Conservation (phyloP, 495 filamentous ascomycete genomes). For the Clohesyomyces aquaticus region DNA sequence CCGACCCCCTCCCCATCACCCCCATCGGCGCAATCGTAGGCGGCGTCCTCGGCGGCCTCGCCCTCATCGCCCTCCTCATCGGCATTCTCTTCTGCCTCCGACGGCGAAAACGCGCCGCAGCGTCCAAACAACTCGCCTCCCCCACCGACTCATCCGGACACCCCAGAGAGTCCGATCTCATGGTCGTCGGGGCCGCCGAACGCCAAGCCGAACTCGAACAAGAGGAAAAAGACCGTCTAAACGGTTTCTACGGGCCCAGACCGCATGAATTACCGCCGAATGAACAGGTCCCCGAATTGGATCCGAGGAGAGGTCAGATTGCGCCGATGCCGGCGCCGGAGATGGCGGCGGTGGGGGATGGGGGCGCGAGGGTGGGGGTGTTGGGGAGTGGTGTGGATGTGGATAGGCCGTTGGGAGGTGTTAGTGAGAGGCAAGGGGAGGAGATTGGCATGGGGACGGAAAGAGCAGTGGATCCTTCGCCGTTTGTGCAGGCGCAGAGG, state of each 20-base stretch:
- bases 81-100: slow-evolving; percentile 17
- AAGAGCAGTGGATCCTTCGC: slow-evolving; percentile 26
- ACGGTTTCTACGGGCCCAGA: slow-evolving; percentile 15
- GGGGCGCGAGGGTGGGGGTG: too few relatives aligned
- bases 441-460: too few relatives aligned
- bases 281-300: slow-evolving; percentile 3
- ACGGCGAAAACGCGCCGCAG: slow-evolving; percentile 3
- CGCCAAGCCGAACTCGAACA: too few relatives aligned
- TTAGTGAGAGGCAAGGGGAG: too few relatives aligned
- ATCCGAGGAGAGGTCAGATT: slow-evolving; percentile 18
- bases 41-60: slow-evolving; percentile 15
- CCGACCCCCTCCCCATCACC: background rate
- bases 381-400: too few relatives aligned
- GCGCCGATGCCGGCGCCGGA: slow-evolving; percentile 24
- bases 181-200: slow-evolving; percentile 1
- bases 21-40: slow-evolving; percentile 12
- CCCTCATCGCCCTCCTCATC: slow-evolving; percentile 15
- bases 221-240: background rate
- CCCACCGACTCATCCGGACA: too few relatives aligned
- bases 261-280: slow-evolving; percentile 10
- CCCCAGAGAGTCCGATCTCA: slow-evolving; percentile 3
- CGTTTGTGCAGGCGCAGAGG: slow-evolving; percentile 27
- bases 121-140: too few relatives aligned
- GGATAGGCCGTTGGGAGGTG: too few relatives aligned
- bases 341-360: too few relatives aligned